Percentiles rank a stretch among this genome's conserved stretches.
These are phyloP conservation scores for Metarhizium robertsii DNA, from an alignment of 2,329 filamentous ascomycete genomes.

Conservation along the genomic window DNA sequence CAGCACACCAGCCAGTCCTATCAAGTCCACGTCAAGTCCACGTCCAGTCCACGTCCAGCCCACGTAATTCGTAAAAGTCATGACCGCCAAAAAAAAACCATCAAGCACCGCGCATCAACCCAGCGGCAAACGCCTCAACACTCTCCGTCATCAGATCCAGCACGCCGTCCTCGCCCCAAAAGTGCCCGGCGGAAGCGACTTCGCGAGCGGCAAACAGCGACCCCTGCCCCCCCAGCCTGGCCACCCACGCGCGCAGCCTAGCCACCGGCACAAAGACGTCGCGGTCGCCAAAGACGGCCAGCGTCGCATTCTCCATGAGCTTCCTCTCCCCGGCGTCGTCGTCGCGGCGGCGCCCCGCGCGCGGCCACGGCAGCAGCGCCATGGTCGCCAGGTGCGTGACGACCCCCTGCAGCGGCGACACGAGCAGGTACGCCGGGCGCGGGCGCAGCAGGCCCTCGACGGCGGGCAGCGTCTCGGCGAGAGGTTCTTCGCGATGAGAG, in stretches of 20 bases:
- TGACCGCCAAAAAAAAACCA: background rate
- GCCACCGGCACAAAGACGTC: slow-evolving; percentile 63
- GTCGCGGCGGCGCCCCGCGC: slow-evolving; percentile 9
- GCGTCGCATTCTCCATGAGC: slow-evolving; percentile 46
- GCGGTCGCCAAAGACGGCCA: slow-evolving; percentile 65
- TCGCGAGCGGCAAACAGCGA: slow-evolving; percentile 40
- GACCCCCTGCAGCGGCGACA: slow-evolving; percentile 57
- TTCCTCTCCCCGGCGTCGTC: slow-evolving; percentile 38
- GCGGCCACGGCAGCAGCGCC: slow-evolving; percentile 34
- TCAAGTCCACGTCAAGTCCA: too few relatives aligned
- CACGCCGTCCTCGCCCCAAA: slow-evolving; percentile 50
- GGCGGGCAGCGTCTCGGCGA: slow-evolving; percentile 18
- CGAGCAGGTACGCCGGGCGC: slow-evolving; percentile 48
- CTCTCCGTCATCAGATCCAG: slow-evolving; percentile 19
- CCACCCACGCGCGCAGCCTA: slow-evolving; percentile 59
- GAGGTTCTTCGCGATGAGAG: slow-evolving; percentile 3
- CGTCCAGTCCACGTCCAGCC: too few relatives aligned
- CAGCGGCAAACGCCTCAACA: slow-evolving; percentile 18
- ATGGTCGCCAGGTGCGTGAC: slow-evolving; percentile 54
- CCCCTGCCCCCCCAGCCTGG: slow-evolving; percentile 34
- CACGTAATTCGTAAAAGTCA: too few relatives aligned
- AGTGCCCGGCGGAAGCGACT: slow-evolving; percentile 48
- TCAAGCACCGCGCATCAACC: slow-evolving; percentile 6
- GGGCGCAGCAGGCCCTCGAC: slow-evolving; percentile 27
- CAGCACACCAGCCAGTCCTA: too few relatives aligned